phyloP scores from a whole-genome alignment of 768 basidiomycete species.

The Pulveroboletus sp. region DNA sequence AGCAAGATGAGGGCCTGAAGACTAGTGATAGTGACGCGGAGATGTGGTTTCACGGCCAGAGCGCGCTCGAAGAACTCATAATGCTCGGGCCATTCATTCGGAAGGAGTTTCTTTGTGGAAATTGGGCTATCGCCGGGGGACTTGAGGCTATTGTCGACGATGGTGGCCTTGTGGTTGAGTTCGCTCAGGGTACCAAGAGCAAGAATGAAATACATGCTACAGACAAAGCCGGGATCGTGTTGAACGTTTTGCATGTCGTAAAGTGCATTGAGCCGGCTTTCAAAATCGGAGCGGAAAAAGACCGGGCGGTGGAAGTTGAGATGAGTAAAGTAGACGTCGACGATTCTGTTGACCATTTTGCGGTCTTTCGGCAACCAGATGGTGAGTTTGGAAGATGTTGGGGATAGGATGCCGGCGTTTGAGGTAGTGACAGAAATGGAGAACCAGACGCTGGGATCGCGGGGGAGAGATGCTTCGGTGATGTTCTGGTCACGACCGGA shows the following conservation, averaged over 20 bases:
- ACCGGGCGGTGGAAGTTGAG: slow-evolving; percentile 83
- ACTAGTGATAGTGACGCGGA: slow-evolving; percentile 79
- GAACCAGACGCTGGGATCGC: slow-evolving; percentile 63
- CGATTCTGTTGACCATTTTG: slow-evolving; percentile 56
- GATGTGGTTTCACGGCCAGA: slow-evolving; percentile 73
- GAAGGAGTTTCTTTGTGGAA: slow-evolving; percentile 59
- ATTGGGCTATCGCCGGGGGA: slow-evolving; percentile 31
- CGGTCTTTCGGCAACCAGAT: slow-evolving; percentile 80
- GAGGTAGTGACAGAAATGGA: slow-evolving; percentile 51
- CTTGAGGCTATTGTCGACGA: slow-evolving; percentile 45
- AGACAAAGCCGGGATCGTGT: slow-evolving; percentile 76
- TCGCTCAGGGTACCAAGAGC: slow-evolving; percentile 83
- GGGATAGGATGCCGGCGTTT: slow-evolving; percentile 24
- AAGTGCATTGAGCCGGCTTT: slow-evolving; percentile 59
- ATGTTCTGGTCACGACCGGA: slow-evolving; percentile 66
- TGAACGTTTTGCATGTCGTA: slow-evolving; percentile 55
- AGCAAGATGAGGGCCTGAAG: slow-evolving; percentile 80
- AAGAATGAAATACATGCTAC: slow-evolving; percentile 72
- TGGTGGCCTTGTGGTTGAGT: slow-evolving; percentile 66
- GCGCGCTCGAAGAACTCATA: slow-evolving; percentile 85
- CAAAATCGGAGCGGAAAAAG: slow-evolving; percentile 66
- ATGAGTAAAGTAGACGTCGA: slow-evolving; percentile 70
- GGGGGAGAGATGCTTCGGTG: slow-evolving; percentile 53
- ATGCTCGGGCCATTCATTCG: slow-evolving; percentile 67
- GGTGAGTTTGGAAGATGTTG: slow-evolving; percentile 30